Evolutionary conservation across 768 basidiomycete species (phyloP).

Genomic region (Rhodocollybia butyracea): DNA sequence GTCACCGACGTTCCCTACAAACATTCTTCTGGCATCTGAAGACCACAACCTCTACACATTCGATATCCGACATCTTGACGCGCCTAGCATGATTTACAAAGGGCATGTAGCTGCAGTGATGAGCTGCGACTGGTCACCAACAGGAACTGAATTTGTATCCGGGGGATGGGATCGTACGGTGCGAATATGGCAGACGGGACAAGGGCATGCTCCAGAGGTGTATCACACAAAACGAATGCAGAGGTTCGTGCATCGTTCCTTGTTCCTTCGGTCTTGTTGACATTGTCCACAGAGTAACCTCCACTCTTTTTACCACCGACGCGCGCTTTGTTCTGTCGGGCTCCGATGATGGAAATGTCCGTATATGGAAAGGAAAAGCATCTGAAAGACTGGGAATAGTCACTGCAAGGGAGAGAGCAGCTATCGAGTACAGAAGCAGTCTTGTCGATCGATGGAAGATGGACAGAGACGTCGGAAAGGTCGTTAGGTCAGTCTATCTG

Average conservation of each 20-base stretch:
- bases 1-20: constrained; percentile 95
- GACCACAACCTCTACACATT: constrained; percentile 99
- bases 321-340: constrained; percentile 88
- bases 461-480: constrained; percentile 75
- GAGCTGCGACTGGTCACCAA: constrained; percentile 97
- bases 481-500: constrained; percentile 62
- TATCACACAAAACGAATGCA: constrained; percentile 99
- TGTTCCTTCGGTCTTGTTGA: background rate
- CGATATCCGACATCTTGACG: constrained; percentile 80
- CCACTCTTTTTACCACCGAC: constrained; percentile 85
- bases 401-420: constrained; percentile 85
- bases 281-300: constrained; percentile 65
- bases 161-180: constrained; percentile 97
- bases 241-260: constrained; percentile 45
- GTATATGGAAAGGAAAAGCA: constrained; percentile 93
- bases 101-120: constrained; percentile 96
- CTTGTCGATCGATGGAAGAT: constrained; percentile 88
- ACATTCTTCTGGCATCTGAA: constrained; percentile 92
- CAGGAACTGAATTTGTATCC: constrained; percentile 92
- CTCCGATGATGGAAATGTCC: constrained; percentile 93
- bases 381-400: constrained; percentile 90
- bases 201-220: constrained; percentile 78
- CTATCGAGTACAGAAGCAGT: constrained; percentile 88
- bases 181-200: constrained; percentile 87
- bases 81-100: constrained; percentile 93